These are phyloP conservation scores for Pseudocercospora fuligena DNA, from an alignment of 2,329 filamentous ascomycete genomes.

Conservation along the genomic window DNA sequence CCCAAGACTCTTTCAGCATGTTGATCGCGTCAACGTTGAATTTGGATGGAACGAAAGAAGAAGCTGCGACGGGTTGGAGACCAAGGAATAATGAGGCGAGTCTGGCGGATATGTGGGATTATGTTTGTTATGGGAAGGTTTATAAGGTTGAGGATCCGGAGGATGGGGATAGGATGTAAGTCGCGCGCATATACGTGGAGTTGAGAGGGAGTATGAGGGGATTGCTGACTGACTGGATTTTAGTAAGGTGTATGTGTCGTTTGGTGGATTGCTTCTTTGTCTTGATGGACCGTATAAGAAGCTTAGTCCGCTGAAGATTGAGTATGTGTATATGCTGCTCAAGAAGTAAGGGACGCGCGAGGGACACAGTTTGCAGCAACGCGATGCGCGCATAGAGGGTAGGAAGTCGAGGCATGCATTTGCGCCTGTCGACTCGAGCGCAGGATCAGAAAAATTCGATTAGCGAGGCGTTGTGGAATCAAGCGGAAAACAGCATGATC, in stretches of 20 bases:
- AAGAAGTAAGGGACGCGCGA: slow-evolving; percentile 70
- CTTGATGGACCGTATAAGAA: slow-evolving; percentile 96
- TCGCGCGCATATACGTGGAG: background rate
- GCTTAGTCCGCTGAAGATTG: slow-evolving; percentile 86
- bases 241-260: slow-evolving; percentile 93
- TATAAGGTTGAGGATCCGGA: slow-evolving; percentile 81
- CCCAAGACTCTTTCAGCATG: slow-evolving; percentile 78
- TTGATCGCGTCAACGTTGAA: slow-evolving; percentile 84
- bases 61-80: slow-evolving; percentile 66
- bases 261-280: slow-evolving; percentile 87
- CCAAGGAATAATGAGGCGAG: slow-evolving; percentile 66
- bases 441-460: slow-evolving; percentile 18
- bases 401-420: background rate
- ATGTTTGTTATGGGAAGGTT: slow-evolving; percentile 86
- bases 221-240: slow-evolving; percentile 20
- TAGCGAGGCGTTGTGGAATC: slow-evolving; percentile 38
- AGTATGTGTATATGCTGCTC: slow-evolving; percentile 89
- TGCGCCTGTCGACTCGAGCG: background rate
- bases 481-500: background rate
- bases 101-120: slow-evolving; percentile 80
- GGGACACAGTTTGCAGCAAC: background rate
- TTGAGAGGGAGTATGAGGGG: no score
- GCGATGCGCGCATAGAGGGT: background rate
- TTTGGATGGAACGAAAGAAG: slow-evolving; percentile 75
- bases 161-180: slow-evolving; percentile 84